Evolutionary conservation across 768 basidiomycete species (phyloP).

Genomic region (Leccinum olivaceopallidum): DNA sequence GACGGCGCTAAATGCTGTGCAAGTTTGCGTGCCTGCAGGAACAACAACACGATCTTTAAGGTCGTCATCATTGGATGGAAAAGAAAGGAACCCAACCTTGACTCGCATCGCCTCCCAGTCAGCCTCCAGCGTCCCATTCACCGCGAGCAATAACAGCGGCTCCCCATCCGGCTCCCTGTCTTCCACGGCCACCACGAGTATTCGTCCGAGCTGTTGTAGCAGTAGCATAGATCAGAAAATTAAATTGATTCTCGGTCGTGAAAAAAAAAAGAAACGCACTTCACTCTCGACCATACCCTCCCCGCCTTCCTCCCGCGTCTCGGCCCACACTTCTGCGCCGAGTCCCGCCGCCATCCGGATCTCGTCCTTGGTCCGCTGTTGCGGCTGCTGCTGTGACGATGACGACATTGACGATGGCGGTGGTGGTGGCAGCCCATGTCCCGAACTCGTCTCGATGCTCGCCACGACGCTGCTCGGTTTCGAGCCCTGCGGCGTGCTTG

Average conservation of each 20-base stretch:
- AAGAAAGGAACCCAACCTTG: constrained; percentile 50
- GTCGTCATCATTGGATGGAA: too few species aligned
- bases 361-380: constrained; percentile 62
- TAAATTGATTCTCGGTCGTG: neutral
- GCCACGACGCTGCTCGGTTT: constrained; percentile 13
- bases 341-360: constrained; percentile 72
- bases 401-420: neutral
- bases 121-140: constrained; percentile 59
- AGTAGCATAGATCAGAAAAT: constrained; percentile 1
- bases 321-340: constrained; percentile 76
- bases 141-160: constrained; percentile 68
- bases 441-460: constrained; percentile 7
- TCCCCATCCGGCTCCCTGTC: constrained; percentile 32
- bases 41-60: neutral
- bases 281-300: constrained; percentile 76
- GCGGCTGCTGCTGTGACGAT: neutral
- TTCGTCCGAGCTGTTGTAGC: constrained; percentile 58
- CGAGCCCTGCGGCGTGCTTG: constrained; percentile 12
- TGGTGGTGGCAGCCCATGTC: neutral
- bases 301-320: constrained; percentile 51
- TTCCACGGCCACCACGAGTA: constrained; percentile 66
- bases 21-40: constrained; percentile 33
- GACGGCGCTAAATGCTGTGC: constrained; percentile 35
- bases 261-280: constrained; percentile 39
- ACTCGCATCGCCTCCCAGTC: constrained; percentile 66